These are phyloP conservation scores for Sugiyamaella chiloensis DNA, from an alignment of 805 yeast species.

Conservation along the genomic window DNA sequence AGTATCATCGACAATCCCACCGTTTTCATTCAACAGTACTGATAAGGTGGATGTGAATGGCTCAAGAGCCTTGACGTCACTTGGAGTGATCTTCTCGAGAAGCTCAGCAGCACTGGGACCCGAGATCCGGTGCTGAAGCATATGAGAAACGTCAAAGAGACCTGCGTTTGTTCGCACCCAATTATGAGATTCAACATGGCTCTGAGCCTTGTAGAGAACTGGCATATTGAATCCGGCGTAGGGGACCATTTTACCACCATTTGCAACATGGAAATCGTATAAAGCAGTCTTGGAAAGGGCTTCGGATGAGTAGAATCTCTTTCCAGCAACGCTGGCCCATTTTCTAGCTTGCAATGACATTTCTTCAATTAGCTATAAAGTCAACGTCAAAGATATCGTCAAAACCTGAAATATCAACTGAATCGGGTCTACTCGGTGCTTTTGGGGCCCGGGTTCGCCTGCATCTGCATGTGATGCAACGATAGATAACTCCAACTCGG, in stretches of 20 bases:
- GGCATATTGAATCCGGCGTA: constrained; percentile 98
- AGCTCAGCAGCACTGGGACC: constrained; percentile 69
- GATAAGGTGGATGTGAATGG: constrained; percentile 68
- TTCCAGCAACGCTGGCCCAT: background rate
- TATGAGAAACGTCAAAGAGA: constrained; percentile 93
- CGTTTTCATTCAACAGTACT: constrained; percentile 67
- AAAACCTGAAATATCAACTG: too few relatives aligned
- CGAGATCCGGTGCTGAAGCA: constrained; percentile 81
- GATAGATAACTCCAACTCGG: too few relatives aligned
- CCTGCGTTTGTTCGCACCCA: constrained; percentile 93
- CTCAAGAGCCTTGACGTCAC: constrained; percentile 61
- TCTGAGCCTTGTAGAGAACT: constrained; percentile 75
- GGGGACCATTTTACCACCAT: constrained; percentile 89
- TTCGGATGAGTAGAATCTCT: constrained; percentile 14
- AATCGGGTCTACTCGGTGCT: too few relatives aligned
- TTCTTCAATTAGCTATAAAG: too few relatives aligned
- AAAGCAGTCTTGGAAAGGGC: constrained; percentile 61
- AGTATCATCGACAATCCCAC: constrained; percentile 91
- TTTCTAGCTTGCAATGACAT: background rate
- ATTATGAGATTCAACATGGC: constrained; percentile 88
- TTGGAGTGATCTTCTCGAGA: constrained; percentile 81
- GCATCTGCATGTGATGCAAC: too few relatives aligned
- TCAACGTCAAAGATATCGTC: too few relatives aligned
- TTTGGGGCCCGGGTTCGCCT: too few relatives aligned
- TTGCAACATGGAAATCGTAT: constrained; percentile 69